Base-by-base conservation (phyloP, 768 basidiomycete species). In the Suillus clintonianus region DNA sequence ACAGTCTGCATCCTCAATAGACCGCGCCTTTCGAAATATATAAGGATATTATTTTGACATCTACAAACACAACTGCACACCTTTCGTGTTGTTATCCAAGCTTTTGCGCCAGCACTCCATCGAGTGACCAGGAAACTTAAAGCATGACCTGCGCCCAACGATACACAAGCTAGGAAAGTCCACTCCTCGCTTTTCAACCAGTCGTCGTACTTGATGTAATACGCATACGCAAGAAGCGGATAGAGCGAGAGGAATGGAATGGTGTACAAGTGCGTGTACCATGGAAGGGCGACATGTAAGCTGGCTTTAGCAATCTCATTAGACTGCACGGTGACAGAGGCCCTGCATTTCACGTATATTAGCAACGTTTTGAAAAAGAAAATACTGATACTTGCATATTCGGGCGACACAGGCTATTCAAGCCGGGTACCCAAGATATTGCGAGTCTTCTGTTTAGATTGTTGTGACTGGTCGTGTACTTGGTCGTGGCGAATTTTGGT, bases 101-200 rank as follows among this genome's bases (percentile, higher is more conserved):
- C 89, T 59, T 86, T 85, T 60, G 92, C 91, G 32, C 80, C 85
- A 13, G 89, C 83, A 72, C 87, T 95, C 97, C 97, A 99, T 68
- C 86, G 86, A 0, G 97, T 99, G 14, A 91, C 81, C 51, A 99
- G 81, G 77, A 95, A 99, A 71, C 92, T 95, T 62, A 99, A 83
- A 4, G 95, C 94, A 75, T 99, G 97, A 2, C 91, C 87, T 7
- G 86, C 90, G 24, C 92, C 92, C 9, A 99, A 85, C 4, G 87
- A 78, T 15, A 96, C 90, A 67, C 91, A 95, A 42, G 91, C 92
- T 24, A 99, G 85, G 74, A 99, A 99, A 0, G 97, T 97, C 96
- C 96, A 99, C 75, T 99, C 97, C 78, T 97, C 95, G 62, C 92
- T 93, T 71, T 89, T 85, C 61, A 98, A 80, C 91, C 93, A 97